Evolutionary conservation across 176 grass and related monocot species (phyloP).

Genomic region (Raddia guianensis): DNA sequence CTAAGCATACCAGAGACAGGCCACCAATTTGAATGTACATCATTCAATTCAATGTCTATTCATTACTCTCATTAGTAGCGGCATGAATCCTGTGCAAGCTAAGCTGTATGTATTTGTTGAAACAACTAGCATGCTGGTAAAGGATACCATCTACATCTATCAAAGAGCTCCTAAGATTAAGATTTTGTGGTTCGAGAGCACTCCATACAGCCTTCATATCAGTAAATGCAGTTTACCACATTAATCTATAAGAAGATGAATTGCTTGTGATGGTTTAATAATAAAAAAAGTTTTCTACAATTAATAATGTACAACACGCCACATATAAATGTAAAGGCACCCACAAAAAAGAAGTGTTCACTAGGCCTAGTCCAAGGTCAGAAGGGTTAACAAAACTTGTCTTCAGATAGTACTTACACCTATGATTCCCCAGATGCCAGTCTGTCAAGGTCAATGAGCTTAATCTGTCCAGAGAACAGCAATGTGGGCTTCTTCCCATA

Average conservation of each 20-base stretch:
- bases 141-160: neutral
- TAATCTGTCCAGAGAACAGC: constrained; percentile 29
- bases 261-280: constrained; percentile 22
- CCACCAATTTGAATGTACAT: constrained; percentile 27
- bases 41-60: constrained; percentile 23
- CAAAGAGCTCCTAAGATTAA: neutral
- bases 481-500: constrained; percentile 17
- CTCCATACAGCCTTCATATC: neutral
- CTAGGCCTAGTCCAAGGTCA: constrained; percentile 44
- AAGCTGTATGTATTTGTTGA: neutral
- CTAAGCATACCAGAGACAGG: constrained; percentile 38
- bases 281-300: constrained; percentile 21
- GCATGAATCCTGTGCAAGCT: neutral
- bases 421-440: neutral
- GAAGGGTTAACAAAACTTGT: constrained; percentile 40
- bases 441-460: constrained; percentile 25
- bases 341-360: neutral
- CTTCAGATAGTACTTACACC: constrained; percentile 50
- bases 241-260: constrained; percentile 36
- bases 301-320: constrained; percentile 42
- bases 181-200: constrained; percentile 7
- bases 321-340: constrained; percentile 30
- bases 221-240: neutral
- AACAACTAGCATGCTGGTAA: constrained; percentile 14
- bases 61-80: neutral